Percentiles rank a stretch among this genome's conserved stretches.
phyloP scores from a whole-genome alignment of 371 early-diverging fungal species.

The Circinella umbellata region DNA sequence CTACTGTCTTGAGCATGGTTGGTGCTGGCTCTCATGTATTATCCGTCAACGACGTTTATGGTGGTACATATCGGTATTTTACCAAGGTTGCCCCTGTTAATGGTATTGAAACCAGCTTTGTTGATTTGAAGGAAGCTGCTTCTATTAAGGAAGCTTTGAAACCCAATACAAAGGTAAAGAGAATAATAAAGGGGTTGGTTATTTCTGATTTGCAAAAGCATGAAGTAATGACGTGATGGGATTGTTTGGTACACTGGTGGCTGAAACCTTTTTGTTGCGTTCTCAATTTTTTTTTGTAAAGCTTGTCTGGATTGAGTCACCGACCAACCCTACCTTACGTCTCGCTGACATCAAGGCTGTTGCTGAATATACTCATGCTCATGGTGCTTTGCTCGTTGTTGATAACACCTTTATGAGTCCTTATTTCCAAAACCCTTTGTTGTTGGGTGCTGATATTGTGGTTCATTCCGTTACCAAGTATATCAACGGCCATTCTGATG shows the following conservation, averaged over 20 bases:
- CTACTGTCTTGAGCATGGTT: slow-evolving; percentile 82
- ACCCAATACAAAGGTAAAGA: slow-evolving; percentile 70
- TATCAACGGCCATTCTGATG: slow-evolving; percentile 98
- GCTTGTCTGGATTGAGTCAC: slow-evolving; percentile 95
- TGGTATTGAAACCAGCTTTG: slow-evolving; percentile 84
- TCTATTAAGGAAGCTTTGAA: slow-evolving; percentile 69
- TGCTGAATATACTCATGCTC: slow-evolving; percentile 79
- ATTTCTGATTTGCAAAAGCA: not conserved
- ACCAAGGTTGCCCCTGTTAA: slow-evolving; percentile 86
- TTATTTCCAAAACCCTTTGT: slow-evolving; percentile 94
- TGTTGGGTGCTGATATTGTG: slow-evolving; percentile 95
- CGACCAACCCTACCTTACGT: slow-evolving; percentile 96
- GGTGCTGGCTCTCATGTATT: slow-evolving; percentile 84
- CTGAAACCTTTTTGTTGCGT: not conserved
- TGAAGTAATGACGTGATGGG: slow-evolving; percentile 4
- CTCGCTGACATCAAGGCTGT: slow-evolving; percentile 92
- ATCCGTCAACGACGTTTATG: slow-evolving; percentile 96
- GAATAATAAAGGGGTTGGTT: slow-evolving; percentile 2
- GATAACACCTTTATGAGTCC: slow-evolving; percentile 99
- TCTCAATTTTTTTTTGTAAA: slow-evolving; percentile 11
- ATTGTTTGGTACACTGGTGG: not conserved
- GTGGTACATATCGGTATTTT: slow-evolving; percentile 97
- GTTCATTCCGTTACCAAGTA: slow-evolving; percentile 98
- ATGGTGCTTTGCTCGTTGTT: slow-evolving; percentile 86
- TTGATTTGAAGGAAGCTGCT: slow-evolving; percentile 82